phyloP scores from a whole-genome alignment of 495 filamentous ascomycete genomes.

The Acidomyces sp. region DNA sequence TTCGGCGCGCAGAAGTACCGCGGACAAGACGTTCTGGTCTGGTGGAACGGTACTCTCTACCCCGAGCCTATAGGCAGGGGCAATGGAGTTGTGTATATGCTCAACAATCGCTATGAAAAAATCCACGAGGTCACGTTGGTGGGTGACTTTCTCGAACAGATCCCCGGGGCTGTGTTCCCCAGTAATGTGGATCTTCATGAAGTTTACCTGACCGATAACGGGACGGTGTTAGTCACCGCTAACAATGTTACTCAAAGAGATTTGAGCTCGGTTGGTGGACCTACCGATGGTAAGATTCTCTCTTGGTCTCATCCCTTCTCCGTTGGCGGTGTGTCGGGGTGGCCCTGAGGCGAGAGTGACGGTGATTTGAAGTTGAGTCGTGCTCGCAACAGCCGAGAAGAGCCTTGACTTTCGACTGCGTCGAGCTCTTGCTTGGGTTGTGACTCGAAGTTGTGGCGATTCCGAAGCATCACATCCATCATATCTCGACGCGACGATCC shows the following conservation, averaged over 20 bases:
- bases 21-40: conserved; percentile 7
- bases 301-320: too few species aligned
- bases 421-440: too few species aligned
- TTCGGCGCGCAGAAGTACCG: conserved; percentile 9
- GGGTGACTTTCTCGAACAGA: conserved; percentile 7
- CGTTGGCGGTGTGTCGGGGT: too few species aligned
- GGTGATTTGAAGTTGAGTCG: too few species aligned
- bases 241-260: conserved; percentile 18
- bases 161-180: conserved; percentile 9
- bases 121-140: conserved; percentile 5
- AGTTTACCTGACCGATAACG: conserved; percentile 11
- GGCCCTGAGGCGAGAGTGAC: too few species aligned
- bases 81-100: conserved; percentile 10
- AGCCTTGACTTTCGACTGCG: too few species aligned
- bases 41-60: conserved; percentile 15
- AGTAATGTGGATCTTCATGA: conserved; percentile 18
- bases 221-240: conserved; percentile 21
- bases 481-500: too few species aligned
- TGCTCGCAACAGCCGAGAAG: too few species aligned
- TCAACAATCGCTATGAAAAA: conserved; percentile 10
- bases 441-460: too few species aligned
- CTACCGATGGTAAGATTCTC: too few species aligned
- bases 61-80: conserved; percentile 12
- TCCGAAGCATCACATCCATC: too few species aligned
- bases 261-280: conserved; percentile 10